Evolutionary conservation across 2,329 filamentous ascomycete species (phyloP), one percentile per base, ranked within the genome.

Genomic region (Pyricularia grisea): DNA sequence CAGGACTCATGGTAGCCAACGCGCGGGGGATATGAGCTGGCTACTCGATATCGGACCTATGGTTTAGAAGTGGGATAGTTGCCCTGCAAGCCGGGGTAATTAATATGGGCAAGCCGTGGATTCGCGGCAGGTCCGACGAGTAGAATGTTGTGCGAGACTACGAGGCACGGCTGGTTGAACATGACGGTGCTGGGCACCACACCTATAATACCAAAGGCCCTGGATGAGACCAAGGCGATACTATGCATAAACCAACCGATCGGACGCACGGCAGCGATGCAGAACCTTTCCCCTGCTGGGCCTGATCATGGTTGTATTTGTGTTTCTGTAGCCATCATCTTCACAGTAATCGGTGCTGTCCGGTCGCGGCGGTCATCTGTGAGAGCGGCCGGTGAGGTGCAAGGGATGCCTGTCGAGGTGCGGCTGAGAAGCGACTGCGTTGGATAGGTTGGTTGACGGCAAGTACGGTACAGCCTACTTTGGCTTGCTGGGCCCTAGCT

Each of bases 191-290:
- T 65, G 28, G 63, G 33, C 63, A 11, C 23, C 28, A 30, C 7
- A 10, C 17, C 7, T 65, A 65, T 12, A n/a, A 25, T 1, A 31
- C 28, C 23, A 25, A 30, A 25, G 63, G 63, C n/a, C 25, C 63
- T 65, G 23, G 25, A 6, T 20, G 50, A 28, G 23, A 11, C 23
- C 23, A 60, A 28, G 67, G 7, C 17, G 55, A 68, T 12, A 7
- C 33, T 61, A 9, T 68, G 67, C 27, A 28, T 14, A 7, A 68
- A 61, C 55, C 67, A 63, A 27, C 67, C 58, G 20, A 63, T 68
- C 50, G 12, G 42, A 12, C 28, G 33, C 69, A 87, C 86, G 14
- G 83, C 85, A 65, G 86, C 89, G 64, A 90, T 90, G 87, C 87
- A 89, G 73, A 84, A 84, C 2, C 68, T 89, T 90, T 74, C 87